A percentile compares a stretch with the other conserved stretches of the same genome.
Evolutionary conservation across 1,284 basidiomycete species (phyloP).

Genomic region (Apiotrichum akiyoshidainum): DNA sequence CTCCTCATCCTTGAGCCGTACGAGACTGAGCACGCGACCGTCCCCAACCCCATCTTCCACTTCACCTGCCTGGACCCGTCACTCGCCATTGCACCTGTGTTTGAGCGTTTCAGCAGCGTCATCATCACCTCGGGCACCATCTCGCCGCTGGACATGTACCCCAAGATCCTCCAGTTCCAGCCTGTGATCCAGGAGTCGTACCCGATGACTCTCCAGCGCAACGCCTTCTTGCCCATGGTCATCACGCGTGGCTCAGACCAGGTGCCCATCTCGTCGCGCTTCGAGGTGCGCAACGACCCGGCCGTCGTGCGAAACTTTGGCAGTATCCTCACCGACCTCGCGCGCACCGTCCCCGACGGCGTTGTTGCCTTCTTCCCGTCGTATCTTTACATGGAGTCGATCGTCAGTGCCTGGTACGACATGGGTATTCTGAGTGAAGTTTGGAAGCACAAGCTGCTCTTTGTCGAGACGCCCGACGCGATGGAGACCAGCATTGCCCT

Average conservation of each 20-base stretch:
- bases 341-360: slow-evolving; percentile 97
- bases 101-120: slow-evolving; percentile 96
- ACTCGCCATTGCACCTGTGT: slow-evolving; percentile 94
- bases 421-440: slow-evolving; percentile 99
- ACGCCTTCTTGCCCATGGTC: slow-evolving; percentile 96
- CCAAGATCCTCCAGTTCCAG: slow-evolving; percentile 98
- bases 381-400: slow-evolving; percentile 99
- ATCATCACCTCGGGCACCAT: slow-evolving; percentile 99
- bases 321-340: slow-evolving; percentile 95
- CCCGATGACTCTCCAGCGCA: slow-evolving; percentile 94
- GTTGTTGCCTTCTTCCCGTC: slow-evolving; percentile 99
- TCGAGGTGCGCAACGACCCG: slow-evolving; percentile 98
- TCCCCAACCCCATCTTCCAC: slow-evolving; percentile 98
- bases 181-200: slow-evolving; percentile 97
- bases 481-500: slow-evolving; percentile 98
- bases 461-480: slow-evolving; percentile 98
- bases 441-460: slow-evolving; percentile 99
- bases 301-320: slow-evolving; percentile 99
- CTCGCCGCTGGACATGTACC: slow-evolving; percentile 97
- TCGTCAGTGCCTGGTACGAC: slow-evolving; percentile 99
- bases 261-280: slow-evolving; percentile 97
- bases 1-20: slow-evolving; percentile 96
- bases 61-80: slow-evolving; percentile 97
- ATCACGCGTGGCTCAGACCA: slow-evolving; percentile 98
- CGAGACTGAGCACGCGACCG: slow-evolving; percentile 97